These are phyloP conservation scores for Silybum marianum DNA, from an alignment of 129 eudicot species.

Conservation along the genomic window DNA sequence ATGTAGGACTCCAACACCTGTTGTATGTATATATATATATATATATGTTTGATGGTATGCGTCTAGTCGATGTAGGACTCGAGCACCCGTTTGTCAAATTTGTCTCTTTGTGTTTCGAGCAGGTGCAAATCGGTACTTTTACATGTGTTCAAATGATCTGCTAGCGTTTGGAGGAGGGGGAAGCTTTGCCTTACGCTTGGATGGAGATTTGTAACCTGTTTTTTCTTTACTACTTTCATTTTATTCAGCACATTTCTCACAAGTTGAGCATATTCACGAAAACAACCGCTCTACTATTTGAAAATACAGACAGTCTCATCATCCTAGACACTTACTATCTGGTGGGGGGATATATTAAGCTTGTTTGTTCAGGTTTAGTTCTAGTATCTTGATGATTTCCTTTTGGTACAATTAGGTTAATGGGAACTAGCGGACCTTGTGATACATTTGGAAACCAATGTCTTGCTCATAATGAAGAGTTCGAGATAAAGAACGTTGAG, in stretches of 20 bases:
- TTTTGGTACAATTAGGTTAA: constrained; percentile 46
- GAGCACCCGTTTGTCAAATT: not conserved
- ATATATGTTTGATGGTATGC: not conserved
- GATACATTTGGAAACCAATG: constrained; percentile 76
- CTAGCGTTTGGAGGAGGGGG: constrained; percentile 86
- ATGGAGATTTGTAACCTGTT: constrained; percentile 65
- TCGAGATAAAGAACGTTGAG: constrained; percentile 79
- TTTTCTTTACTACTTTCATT: not conserved
- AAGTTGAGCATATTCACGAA: no score
- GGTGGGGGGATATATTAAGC: no score
- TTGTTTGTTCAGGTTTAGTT: not conserved
- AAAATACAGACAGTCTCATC: no score
- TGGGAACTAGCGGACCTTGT: constrained; percentile 73
- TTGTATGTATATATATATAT: no score
- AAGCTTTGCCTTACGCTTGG: constrained; percentile 63
- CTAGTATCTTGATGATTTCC: not conserved
- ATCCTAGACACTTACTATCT: no score
- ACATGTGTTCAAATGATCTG: constrained; percentile 65
- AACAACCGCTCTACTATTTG: not conserved
- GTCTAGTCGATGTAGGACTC: not conserved
- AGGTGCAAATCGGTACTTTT: constrained; percentile 77
- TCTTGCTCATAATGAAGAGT: constrained; percentile 68
- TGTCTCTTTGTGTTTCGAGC: not conserved
- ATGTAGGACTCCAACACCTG: no score
- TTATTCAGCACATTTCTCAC: not conserved